These are phyloP conservation scores for Pseudopyrenochaeta lycopersici DNA, from an alignment of 2,329 filamentous ascomycete genomes.

Conservation along the genomic window DNA sequence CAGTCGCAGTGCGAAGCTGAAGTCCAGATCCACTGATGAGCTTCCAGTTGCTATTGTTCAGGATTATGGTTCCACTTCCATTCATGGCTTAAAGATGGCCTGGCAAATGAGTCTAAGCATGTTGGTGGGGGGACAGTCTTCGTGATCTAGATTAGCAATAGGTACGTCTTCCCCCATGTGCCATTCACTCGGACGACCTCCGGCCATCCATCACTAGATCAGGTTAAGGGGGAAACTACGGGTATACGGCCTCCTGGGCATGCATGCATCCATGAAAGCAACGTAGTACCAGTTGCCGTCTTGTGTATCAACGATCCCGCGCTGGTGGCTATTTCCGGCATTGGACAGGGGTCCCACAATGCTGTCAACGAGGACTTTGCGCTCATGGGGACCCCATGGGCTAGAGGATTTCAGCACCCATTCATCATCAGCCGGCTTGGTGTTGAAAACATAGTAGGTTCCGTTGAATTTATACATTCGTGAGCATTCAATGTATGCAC, in stretches of 20 bases:
- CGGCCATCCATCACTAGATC: constrained; percentile 63
- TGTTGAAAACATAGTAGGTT: constrained; percentile 64
- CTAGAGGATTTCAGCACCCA: constrained; percentile 61
- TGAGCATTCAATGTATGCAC: constrained; percentile 59
- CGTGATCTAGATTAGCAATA: constrained; percentile 39
- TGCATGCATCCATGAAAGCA: constrained; percentile 63
- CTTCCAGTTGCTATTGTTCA: constrained; percentile 57
- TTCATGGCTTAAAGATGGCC: constrained; percentile 52
- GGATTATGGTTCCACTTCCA: constrained; percentile 74
- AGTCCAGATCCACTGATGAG: constrained; percentile 52
- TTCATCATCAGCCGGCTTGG: constrained; percentile 56
- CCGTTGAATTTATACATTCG: constrained; percentile 67
- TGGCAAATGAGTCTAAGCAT: constrained; percentile 59
- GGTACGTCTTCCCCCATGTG: constrained; percentile 60
- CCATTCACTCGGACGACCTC: constrained; percentile 54
- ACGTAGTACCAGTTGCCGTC: constrained; percentile 67
- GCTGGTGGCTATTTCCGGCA: constrained; percentile 63
- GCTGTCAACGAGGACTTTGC: constrained; percentile 54
- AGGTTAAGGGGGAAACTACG: constrained; percentile 64
- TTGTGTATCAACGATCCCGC: constrained; percentile 63
- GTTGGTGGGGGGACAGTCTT: constrained; percentile 43
- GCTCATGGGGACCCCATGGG: constrained; percentile 64
- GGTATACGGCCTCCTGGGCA: constrained; percentile 68
- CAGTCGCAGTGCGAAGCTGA: constrained; percentile 61
- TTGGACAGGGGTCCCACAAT: constrained; percentile 56